Percentiles rank a stretch among this genome's conserved stretches.
phyloP scores from a whole-genome alignment of 148 eudicot genomes.

The Pharnaceum exiguum region DNA sequence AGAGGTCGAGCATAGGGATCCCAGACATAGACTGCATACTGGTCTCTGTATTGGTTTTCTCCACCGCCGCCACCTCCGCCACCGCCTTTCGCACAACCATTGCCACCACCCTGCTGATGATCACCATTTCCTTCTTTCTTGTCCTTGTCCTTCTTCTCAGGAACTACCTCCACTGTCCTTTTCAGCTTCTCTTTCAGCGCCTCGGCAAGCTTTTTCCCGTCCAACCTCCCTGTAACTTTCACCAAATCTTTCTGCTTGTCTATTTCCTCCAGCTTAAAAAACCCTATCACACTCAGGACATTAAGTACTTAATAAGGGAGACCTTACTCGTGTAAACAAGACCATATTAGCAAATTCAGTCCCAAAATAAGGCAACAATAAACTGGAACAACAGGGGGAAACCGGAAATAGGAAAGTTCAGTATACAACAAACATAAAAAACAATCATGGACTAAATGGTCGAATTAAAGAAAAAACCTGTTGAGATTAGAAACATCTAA shows the following conservation, averaged over 20 bases:
- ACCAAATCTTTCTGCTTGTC: conserved; percentile 54
- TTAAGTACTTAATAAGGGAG: no score
- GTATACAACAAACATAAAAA: no score
- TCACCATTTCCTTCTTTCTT: conserved; percentile 16
- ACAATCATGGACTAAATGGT: no score
- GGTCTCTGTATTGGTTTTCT: background rate
- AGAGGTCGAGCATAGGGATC: background rate
- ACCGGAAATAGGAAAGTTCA: no score
- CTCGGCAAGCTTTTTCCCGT: conserved; percentile 46
- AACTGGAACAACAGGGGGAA: no score
- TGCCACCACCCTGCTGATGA: background rate
- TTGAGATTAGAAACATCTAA: no score
- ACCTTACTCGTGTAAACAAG: no score
- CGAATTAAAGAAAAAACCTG: no score
- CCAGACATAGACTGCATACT: conserved; percentile 1
- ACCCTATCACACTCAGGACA: conserved; percentile 43
- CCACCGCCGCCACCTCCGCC: conserved; percentile 15
- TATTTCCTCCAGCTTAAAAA: conserved; percentile 31
- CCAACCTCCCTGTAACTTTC: conserved; percentile 59
- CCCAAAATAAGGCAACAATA: no score
- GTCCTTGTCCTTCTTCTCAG: conserved; percentile 47
- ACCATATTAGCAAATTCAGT: no score
- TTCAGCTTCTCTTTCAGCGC: conserved; percentile 39
- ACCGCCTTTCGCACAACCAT: background rate
- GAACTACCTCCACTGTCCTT: conserved; percentile 46